Percentiles rank a stretch among this genome's conserved stretches.
Evolutionary conservation across 2,329 filamentous ascomycete genomes (phyloP).

Genomic region (Thielaviopsis ethacetica): DNA sequence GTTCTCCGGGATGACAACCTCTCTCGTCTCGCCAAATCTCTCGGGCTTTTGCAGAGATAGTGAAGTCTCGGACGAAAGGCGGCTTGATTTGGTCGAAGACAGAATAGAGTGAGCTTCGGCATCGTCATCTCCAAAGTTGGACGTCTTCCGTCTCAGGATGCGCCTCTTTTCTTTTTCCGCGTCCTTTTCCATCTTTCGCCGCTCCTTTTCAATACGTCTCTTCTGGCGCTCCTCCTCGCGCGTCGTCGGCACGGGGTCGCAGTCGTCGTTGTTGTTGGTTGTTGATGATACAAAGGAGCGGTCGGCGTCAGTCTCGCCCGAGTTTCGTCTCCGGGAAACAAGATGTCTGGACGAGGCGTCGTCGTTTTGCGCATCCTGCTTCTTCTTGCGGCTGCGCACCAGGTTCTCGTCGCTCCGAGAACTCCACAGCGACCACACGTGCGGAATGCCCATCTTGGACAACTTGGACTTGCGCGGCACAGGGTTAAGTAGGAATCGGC

Average conservation of each 20-base stretch:
- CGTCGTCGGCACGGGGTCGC: background rate
- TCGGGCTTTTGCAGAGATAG: background rate
- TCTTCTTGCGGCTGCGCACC: slow-evolving; percentile 40
- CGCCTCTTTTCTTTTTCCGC: slow-evolving; percentile 8
- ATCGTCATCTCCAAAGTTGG: background rate
- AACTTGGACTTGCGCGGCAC: slow-evolving; percentile 10
- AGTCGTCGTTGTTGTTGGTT: background rate
- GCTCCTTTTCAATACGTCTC: background rate
- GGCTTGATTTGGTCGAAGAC: slow-evolving; percentile 7
- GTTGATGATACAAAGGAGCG: background rate
- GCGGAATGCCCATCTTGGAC: slow-evolving; percentile 4
- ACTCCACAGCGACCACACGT: slow-evolving; percentile 64
- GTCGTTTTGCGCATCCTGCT: slow-evolving; percentile 21
- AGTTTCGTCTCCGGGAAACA: background rate
- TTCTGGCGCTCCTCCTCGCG: slow-evolving; percentile 12
- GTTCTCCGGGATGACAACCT: slow-evolving; percentile 1
- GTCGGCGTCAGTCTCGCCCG: background rate
- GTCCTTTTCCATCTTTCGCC: slow-evolving; percentile 7
- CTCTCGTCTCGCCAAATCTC: slow-evolving; percentile 4
- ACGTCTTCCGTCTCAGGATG: slow-evolving; percentile 2
- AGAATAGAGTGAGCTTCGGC: slow-evolving; percentile 1
- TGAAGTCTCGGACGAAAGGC: slow-evolving; percentile 7
- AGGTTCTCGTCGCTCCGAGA: slow-evolving; percentile 74
- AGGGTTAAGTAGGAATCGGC: slow-evolving; percentile 35
- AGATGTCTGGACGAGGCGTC: background rate